phyloP scores from a whole-genome alignment of 2,329 filamentous ascomycete species.

The Aspergillus awamori region DNA sequence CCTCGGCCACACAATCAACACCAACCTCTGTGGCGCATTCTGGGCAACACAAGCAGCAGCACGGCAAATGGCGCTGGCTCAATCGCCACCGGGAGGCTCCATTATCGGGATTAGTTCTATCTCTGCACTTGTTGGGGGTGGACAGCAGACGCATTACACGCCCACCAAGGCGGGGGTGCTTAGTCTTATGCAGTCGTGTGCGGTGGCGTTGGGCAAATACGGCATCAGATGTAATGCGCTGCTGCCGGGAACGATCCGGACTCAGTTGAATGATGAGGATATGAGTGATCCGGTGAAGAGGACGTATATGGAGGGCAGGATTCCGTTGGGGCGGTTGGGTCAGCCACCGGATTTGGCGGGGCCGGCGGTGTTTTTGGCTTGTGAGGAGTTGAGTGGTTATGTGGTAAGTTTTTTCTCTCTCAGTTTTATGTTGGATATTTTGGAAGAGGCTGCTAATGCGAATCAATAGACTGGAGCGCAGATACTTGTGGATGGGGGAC shows the following conservation, averaged over 20 bases:
- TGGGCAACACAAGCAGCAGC: constrained; percentile 84
- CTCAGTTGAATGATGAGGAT: constrained; percentile 83
- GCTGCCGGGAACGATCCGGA: constrained; percentile 79
- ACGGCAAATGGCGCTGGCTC: constrained; percentile 76
- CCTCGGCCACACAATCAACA: constrained; percentile 70
- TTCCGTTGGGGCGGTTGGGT: constrained; percentile 76
- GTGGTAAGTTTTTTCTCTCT: constrained; percentile 52
- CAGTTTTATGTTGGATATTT: not conserved
- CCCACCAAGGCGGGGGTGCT: constrained; percentile 83
- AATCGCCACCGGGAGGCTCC: constrained; percentile 69
- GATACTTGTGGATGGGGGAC: constrained; percentile 80
- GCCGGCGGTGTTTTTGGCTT: constrained; percentile 82
- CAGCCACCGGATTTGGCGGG: constrained; percentile 74
- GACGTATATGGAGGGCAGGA: constrained; percentile 77
- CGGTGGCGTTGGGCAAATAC: constrained; percentile 75
- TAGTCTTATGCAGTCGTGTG: constrained; percentile 80
- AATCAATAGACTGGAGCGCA: constrained; percentile 68
- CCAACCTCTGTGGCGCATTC: constrained; percentile 87
- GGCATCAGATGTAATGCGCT: constrained; percentile 81
- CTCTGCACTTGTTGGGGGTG: constrained; percentile 63
- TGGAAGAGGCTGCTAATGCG: not conserved
- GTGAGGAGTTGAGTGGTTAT: constrained; percentile 75
- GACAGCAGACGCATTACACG: constrained; percentile 80
- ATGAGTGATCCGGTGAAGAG: constrained; percentile 72
- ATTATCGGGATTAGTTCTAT: constrained; percentile 61